phyloP scores from a whole-genome alignment of 192 early-diverging fungal genomes.

The Funneliformis geosporum region DNA sequence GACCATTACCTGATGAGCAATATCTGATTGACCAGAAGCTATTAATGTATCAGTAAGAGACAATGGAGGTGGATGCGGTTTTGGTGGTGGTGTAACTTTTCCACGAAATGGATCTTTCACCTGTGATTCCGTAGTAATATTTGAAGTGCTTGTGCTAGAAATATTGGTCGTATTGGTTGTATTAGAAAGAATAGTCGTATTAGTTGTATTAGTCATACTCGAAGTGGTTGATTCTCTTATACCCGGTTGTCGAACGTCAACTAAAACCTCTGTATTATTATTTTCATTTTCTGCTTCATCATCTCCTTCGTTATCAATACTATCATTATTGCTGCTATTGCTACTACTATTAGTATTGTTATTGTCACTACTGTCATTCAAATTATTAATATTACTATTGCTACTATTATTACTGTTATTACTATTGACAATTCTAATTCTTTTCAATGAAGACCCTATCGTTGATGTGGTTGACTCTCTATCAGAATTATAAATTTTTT shows the following conservation, averaged over 20 bases:
- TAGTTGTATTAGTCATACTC: no score
- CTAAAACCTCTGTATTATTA: no score
- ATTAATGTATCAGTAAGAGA: conserved; percentile 29
- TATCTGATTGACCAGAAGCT: conserved; percentile 27
- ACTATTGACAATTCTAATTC: not conserved
- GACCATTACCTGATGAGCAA: conserved; percentile 28
- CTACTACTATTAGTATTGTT: no score
- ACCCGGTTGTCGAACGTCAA: no score
- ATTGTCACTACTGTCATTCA: no score
- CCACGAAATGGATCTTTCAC: conserved; percentile 1
- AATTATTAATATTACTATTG: no score
- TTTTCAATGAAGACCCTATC: not conserved
- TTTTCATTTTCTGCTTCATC: not conserved
- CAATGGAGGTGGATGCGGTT: conserved; percentile 26
- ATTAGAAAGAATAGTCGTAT: no score
- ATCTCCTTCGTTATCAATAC: not conserved
- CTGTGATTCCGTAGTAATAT: not conserved
- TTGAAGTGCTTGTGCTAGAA: not conserved
- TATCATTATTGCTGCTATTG: not conserved
- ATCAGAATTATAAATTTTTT: not conserved
- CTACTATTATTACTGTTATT: not conserved
- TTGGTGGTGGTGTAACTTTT: not conserved
- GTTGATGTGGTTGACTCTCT: not conserved
- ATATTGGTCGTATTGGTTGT: not conserved
- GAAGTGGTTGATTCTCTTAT: no score